phyloP scores from a whole-genome alignment of 306 rosid genomes.

The Medicago arabica region DNA sequence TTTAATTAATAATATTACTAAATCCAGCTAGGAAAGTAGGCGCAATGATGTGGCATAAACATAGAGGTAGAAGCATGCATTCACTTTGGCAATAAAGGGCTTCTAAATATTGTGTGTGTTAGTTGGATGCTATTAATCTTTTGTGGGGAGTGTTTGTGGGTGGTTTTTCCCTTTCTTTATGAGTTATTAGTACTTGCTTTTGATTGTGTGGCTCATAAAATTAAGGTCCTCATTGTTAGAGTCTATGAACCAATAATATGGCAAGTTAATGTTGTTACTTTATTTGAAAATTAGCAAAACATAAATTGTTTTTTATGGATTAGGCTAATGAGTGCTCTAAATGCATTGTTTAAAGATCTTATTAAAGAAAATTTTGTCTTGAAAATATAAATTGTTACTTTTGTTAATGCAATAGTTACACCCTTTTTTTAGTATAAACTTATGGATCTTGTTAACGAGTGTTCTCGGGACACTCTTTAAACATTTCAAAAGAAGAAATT shows the following conservation, averaged over 20 bases:
- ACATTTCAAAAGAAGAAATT: too few relatives aligned
- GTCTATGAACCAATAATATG: not conserved
- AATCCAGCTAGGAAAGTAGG: slow-evolving; percentile 50
- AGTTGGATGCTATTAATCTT: slow-evolving; percentile 51
- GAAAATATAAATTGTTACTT: too few relatives aligned
- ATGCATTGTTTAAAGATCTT: too few relatives aligned
- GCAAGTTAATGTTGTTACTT: too few relatives aligned
- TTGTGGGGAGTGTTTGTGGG: slow-evolving; percentile 24
- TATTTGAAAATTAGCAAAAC: too few relatives aligned
- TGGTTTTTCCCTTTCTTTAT: slow-evolving; percentile 27
- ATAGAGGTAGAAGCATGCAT: slow-evolving; percentile 49
- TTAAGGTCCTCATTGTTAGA: slow-evolving; percentile 27
- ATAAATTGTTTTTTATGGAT: too few relatives aligned
- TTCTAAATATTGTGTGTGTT: slow-evolving; percentile 39
- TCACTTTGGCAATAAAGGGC: slow-evolving; percentile 44
- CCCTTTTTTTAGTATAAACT: too few relatives aligned
- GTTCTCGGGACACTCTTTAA: too few relatives aligned
- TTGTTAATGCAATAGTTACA: too few relatives aligned
- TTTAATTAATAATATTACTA: slow-evolving; percentile 36
- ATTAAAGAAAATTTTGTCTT: too few relatives aligned
- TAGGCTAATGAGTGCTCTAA: too few relatives aligned
- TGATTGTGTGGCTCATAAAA: slow-evolving; percentile 29
- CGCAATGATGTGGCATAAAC: slow-evolving; percentile 40
- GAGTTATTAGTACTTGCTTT: slow-evolving; percentile 6
- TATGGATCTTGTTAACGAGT: too few relatives aligned